Base-by-base conservation (phyloP, 768 basidiomycete species). In the Arthromyces matolae region DNA sequence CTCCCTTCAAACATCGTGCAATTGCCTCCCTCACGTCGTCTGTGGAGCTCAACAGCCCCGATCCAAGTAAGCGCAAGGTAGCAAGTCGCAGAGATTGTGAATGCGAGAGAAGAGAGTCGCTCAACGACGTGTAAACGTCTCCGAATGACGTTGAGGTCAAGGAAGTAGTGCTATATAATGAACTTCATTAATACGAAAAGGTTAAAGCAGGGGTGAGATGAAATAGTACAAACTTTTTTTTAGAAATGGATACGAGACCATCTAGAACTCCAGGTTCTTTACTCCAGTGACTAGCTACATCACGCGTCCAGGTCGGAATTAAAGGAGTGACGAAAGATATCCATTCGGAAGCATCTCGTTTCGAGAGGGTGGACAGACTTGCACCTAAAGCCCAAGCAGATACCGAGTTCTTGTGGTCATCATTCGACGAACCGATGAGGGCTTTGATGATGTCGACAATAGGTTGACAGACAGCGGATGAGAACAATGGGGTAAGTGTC, bases 1-100 rank as follows among this genome's bases (percentile, higher is more conserved):
- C 96, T 2, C 85, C 89, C 50, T 85, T 81, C 19, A 93, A 61
- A 60, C 88, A 88, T 22, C 78, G 75, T 55, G 79, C 79, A 16
- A 87, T 53, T 0, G 84, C 74, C 19, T 84, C 84, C 13, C 68
- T 60, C 12, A 71, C 69, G 34, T 73, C 75, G 0, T 70, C 61
- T 1, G 72, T 63, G 0, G 68, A 58, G 27, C 73, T 59, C 5
- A 86, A 68, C 8, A 80, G 57, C 3, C 71, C 69, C 2, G 81
- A 82, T 4, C 72, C 66, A 13, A 90, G 77, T 6, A 93, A 67
- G 19, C 79, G 76, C 6, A 96, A 73, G 0, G 81, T 71, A 16
- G 78, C 71, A 1, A 85, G 68, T 10, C 95, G 83, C 5, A 89
- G 69, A 1, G 68, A 47, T 2, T 79, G 79, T 7, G 86, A 86